Evolutionary conservation across 345 rosid species (phyloP).

Genomic region (Dipteronia dyeriana): DNA sequence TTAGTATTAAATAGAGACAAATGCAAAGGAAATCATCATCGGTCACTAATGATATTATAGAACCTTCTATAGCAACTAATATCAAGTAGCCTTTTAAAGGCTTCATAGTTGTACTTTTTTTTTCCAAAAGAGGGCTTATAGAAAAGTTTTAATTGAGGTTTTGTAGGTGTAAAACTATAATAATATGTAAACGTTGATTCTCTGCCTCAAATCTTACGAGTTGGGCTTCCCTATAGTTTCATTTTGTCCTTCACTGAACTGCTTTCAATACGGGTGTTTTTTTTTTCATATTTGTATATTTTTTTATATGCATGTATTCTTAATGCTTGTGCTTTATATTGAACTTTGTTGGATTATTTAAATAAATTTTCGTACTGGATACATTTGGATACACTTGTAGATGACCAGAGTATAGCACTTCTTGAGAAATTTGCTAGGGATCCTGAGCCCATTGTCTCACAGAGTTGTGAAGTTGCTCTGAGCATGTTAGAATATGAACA

Average conservation of each 20-base stretch:
- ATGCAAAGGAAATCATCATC: background rate
- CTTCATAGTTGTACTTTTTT: background rate
- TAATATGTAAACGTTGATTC: background rate
- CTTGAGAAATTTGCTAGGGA: slow-evolving; percentile 78
- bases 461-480: slow-evolving; percentile 96
- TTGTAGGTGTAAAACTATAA: background rate
- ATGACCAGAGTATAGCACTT: slow-evolving; percentile 75
- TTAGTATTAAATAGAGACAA: background rate
- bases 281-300: background rate
- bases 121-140: background rate
- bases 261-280: background rate
- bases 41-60: slow-evolving; percentile 10
- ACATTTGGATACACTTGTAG: slow-evolving; percentile 41
- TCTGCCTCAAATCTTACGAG: background rate
- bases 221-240: background rate
- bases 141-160: background rate
- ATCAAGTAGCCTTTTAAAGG: background rate
- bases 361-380: background rate
- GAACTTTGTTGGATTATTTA: background rate
- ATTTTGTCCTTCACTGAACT: too few species aligned
- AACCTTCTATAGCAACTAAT: background rate
- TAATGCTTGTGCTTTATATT: background rate
- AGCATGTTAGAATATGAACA: slow-evolving; percentile 91
- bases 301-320: background rate
- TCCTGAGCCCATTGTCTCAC: slow-evolving; percentile 85